phyloP scores from a whole-genome alignment of 768 basidiomycete species.

The Coprinopsis strossmayeri region DNA sequence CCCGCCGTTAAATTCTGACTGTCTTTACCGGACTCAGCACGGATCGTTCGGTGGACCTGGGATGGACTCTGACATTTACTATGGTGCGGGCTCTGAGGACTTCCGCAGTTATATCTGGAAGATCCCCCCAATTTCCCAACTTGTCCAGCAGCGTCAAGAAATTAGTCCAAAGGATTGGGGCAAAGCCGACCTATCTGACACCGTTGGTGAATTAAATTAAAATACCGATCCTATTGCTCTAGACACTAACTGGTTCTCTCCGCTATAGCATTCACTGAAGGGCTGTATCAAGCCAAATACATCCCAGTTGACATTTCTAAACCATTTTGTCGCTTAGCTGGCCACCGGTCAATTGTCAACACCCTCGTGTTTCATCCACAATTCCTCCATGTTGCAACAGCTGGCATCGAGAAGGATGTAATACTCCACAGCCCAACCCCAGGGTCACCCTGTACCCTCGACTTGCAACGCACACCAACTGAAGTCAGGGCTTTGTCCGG shows the following conservation, averaged over 20 bases:
- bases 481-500: slow-evolving; percentile 41
- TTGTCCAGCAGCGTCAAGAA: slow-evolving; percentile 39
- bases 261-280: slow-evolving; percentile 40
- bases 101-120: slow-evolving; percentile 78
- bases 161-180: slow-evolving; percentile 43
- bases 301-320: slow-evolving; percentile 58
- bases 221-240: background rate
- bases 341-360: slow-evolving; percentile 77
- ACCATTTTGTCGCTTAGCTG: slow-evolving; percentile 54
- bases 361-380: slow-evolving; percentile 66
- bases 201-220: slow-evolving; percentile 28
- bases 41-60: slow-evolving; percentile 67
- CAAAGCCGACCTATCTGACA: slow-evolving; percentile 22
- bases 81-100: slow-evolving; percentile 77
- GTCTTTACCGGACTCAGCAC: slow-evolving; percentile 42
- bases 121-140: slow-evolving; percentile 44
- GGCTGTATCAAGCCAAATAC: slow-evolving; percentile 32
- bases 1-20: background rate
- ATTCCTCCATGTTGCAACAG: slow-evolving; percentile 57
- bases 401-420: slow-evolving; percentile 69
- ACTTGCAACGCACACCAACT: slow-evolving; percentile 39
- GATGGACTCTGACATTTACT: slow-evolving; percentile 48
- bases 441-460: slow-evolving; percentile 42
- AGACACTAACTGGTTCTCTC: background rate
- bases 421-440: slow-evolving; percentile 62